These are phyloP conservation scores for Exobasidium rhododendri DNA, from an alignment of 1,284 basidiomycete species.

Conservation along the genomic window DNA sequence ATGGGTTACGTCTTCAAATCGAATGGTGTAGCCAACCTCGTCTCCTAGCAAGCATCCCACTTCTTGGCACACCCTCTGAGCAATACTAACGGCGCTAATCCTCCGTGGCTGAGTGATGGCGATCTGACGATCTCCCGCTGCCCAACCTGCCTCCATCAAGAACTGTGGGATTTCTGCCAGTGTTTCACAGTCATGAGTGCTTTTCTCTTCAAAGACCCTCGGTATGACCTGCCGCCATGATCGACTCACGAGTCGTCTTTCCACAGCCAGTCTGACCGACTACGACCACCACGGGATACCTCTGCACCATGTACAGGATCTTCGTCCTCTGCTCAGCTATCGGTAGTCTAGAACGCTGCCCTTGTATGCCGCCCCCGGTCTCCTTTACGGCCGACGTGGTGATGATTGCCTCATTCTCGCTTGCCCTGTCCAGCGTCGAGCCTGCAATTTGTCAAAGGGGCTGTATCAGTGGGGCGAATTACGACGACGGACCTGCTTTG, in stretches of 20 bases:
- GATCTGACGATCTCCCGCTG: constrained; percentile 38
- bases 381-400: constrained; percentile 5
- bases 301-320: constrained; percentile 79
- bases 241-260: constrained; percentile 34
- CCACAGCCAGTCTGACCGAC: constrained; percentile 45
- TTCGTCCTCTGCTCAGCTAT: constrained; percentile 81
- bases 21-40: constrained; percentile 64
- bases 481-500: too few relatives aligned
- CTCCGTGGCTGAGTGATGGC: constrained; percentile 55
- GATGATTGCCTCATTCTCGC: constrained; percentile 64
- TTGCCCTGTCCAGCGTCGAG: constrained; percentile 77
- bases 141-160: constrained; percentile 72
- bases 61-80: constrained; percentile 54
- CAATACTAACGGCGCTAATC: constrained; percentile 54
- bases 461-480: too few relatives aligned
- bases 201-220: neutral
- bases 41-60: constrained; percentile 65
- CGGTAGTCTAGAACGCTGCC: constrained; percentile 74
- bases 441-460: constrained; percentile 52
- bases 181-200: constrained; percentile 52
- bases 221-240: constrained; percentile 15
- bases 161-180: constrained; percentile 77
- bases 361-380: constrained; percentile 62
- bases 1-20: constrained; percentile 55
- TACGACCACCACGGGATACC: constrained; percentile 76